phyloP scores from a whole-genome alignment of 2,329 filamentous ascomycete genomes.

The Xylariomycetidae sp. region DNA sequence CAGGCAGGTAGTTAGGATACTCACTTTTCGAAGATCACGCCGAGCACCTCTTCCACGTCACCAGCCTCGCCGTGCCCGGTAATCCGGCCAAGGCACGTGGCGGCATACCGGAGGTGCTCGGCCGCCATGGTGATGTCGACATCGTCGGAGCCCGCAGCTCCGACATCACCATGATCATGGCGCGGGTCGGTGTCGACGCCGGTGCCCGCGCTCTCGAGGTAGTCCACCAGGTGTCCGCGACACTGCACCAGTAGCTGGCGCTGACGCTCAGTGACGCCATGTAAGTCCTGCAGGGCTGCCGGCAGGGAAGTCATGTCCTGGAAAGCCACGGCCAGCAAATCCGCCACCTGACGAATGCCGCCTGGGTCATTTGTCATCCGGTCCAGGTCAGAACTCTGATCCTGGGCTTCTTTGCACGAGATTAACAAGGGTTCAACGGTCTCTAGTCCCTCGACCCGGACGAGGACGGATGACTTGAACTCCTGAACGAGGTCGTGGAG shows the following conservation, averaged over 20 bases:
- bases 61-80: slow-evolving; percentile 80
- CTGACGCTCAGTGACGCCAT: slow-evolving; percentile 89
- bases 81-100: slow-evolving; percentile 75
- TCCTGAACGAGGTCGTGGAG: slow-evolving; percentile 34
- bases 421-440: slow-evolving; percentile 49
- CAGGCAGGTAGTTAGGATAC: slow-evolving; percentile 34
- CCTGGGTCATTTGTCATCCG: too few relatives aligned
- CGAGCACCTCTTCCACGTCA: slow-evolving; percentile 92
- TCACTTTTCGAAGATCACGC: slow-evolving; percentile 97
- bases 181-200: slow-evolving; percentile 9
- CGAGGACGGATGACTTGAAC: slow-evolving; percentile 35
- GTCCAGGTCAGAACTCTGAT: slow-evolving; percentile 23
- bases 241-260: slow-evolving; percentile 74
- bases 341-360: slow-evolving; percentile 64
- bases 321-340: slow-evolving; percentile 65
- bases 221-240: slow-evolving; percentile 65
- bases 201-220: slow-evolving; percentile 55
- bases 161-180: slow-evolving; percentile 23
- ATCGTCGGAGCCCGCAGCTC: too few relatives aligned
- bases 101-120: slow-evolving; percentile 79
- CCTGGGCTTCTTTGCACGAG: slow-evolving; percentile 63
- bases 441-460: slow-evolving; percentile 37
- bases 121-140: slow-evolving; percentile 86
- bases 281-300: slow-evolving; percentile 71
- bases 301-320: slow-evolving; percentile 64